Evolutionary conservation across 768 basidiomycete genomes (phyloP).

Genomic region (Nevesoporus exiguus): DNA sequence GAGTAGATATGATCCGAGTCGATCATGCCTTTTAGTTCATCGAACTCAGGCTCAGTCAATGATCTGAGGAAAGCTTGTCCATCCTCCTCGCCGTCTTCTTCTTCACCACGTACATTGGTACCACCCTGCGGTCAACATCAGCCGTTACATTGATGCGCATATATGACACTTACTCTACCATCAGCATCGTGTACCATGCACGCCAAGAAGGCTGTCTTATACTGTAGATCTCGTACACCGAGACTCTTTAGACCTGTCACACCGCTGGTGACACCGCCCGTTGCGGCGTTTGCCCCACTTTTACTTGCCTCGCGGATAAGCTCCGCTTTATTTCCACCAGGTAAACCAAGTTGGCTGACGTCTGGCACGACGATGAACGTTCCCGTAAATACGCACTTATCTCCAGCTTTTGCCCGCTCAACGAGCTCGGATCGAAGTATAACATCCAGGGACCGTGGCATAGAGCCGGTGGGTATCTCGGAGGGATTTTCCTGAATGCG

Average conservation of each 20-base stretch:
- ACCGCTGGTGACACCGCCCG: conserved; percentile 69
- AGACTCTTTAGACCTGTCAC: conserved; percentile 93
- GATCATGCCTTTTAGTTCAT: conserved; percentile 93
- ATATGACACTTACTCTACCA: conserved; percentile 60
- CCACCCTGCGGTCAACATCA: conserved; percentile 49
- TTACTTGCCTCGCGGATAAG: conserved; percentile 82
- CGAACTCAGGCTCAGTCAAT: conserved; percentile 90
- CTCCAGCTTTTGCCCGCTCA: conserved; percentile 98
- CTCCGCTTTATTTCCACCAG: conserved; percentile 89
- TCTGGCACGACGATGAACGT: conserved; percentile 99
- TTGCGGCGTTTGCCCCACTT: conserved; percentile 54
- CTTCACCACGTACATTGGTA: conserved; percentile 88
- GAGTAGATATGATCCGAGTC: conserved; percentile 93
- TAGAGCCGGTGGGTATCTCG: conserved; percentile 96
- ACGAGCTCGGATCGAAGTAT: conserved; percentile 94
- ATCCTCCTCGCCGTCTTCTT: conserved; percentile 72
- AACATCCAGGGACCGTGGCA: conserved; percentile 96
- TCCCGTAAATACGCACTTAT: conserved; percentile 97
- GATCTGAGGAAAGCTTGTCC: conserved; percentile 84
- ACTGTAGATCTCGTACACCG: conserved; percentile 93
- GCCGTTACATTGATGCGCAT: background rate
- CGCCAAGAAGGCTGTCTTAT: conserved; percentile 97
- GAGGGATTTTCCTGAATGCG: conserved; percentile 98
- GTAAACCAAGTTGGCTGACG: conserved; percentile 91
- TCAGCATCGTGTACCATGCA: conserved; percentile 97